These are phyloP conservation scores for Hysterangium stoloniferum DNA, from an alignment of 768 basidiomycete species.

Conservation along the genomic window DNA sequence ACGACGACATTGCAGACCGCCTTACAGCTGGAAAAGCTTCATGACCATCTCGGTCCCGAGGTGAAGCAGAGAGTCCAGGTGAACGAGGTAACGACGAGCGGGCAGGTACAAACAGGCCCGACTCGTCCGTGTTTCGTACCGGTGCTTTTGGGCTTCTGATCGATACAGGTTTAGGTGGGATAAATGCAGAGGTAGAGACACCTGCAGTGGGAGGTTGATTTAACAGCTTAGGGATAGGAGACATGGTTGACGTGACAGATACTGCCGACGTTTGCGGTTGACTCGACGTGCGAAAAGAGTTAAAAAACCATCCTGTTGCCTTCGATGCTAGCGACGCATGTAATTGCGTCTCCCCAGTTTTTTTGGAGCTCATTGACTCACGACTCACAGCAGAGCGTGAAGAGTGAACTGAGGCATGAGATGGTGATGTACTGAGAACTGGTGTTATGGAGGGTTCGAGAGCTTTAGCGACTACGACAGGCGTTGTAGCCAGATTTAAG, in stretches of 20 bases:
- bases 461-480: background rate
- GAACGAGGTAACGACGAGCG: slow-evolving; percentile 8
- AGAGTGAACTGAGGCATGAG: slow-evolving; percentile 59
- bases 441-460: background rate
- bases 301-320: slow-evolving; percentile 73
- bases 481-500: background rate
- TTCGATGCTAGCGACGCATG: slow-evolving; percentile 46
- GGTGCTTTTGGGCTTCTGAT: slow-evolving; percentile 20
- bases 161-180: slow-evolving; percentile 36
- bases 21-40: slow-evolving; percentile 1
- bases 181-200: slow-evolving; percentile 25
- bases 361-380: slow-evolving; percentile 28
- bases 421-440: slow-evolving; percentile 51
- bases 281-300: slow-evolving; percentile 57
- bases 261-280: slow-evolving; percentile 56
- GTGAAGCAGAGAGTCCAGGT: slow-evolving; percentile 3
- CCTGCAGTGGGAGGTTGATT: slow-evolving; percentile 14
- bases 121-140: slow-evolving; percentile 5
- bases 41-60: slow-evolving; percentile 3
- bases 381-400: slow-evolving; percentile 41
- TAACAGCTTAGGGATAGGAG: slow-evolving; percentile 20
- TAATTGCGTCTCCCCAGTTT: slow-evolving; percentile 17
- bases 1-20: slow-evolving; percentile 10
- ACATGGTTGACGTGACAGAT: slow-evolving; percentile 36
- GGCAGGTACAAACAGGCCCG: background rate